Base-by-base conservation (phyloP, 140 eudicot genomes). In the Oenanthe javanica region DNA sequence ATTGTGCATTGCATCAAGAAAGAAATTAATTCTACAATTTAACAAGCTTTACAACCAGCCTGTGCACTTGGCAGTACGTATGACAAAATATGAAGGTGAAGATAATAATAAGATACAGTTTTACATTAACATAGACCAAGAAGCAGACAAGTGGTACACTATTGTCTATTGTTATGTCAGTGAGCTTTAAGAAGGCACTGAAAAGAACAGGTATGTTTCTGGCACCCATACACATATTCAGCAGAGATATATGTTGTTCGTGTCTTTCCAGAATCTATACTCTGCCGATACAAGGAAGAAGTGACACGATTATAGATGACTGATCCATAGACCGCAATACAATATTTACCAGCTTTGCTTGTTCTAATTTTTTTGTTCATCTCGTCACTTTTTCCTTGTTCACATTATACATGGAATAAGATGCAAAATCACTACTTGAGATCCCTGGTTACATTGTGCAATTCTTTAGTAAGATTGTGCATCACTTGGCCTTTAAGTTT, bases 51-150 rank as follows among this genome's bases (percentile, higher is more conserved):
- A 16, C 9, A 36, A 81, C 77, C 76, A 81, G 43, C 48, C 36
- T 42, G 48, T 57, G 77, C 84, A 48, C 71, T 76, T 45, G 75
- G 48, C 49, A 59, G 36, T 38, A 14, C 7, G 57, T 42, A 61
- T 13, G 38, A 61, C 70, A 61, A 59, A 23, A 11, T 23, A 23
- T 14, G 21, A 61, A n/a, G 70, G 70, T n/a, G 70, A 72, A 19
- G 61, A 69, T 72, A 79, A 27, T 15, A 5, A 67, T 4, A 61
- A 42, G 82, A 66, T 43, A 21, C 36, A 50, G n/a, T 31, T 21
- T n/a, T 21, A 75, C 72, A 31, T 15, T 48, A 66, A 47, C 49
- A 79, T 66, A 47, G 40, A 64, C 48, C 46, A n/a, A 42, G 61
- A 10, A 74, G 78, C 47, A 38, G 48, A 70, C 75, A 70, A 36